Conservation (phyloP, 208 protist genomes). For the Wallacemonas sp. region DNA sequence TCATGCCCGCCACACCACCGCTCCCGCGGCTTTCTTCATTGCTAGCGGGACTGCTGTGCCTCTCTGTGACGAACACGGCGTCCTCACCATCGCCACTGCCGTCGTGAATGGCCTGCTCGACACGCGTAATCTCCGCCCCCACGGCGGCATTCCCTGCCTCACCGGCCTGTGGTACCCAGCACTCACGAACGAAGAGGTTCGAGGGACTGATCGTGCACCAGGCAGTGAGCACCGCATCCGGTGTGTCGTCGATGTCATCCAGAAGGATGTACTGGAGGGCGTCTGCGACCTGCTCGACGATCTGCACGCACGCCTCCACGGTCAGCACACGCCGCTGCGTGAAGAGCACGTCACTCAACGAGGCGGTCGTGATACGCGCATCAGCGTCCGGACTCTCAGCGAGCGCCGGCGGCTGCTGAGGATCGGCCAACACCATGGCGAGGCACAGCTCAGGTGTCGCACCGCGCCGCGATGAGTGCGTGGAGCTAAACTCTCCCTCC, state of each 20-base stretch:
- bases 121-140: background rate
- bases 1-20: too few relatives aligned
- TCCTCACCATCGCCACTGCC: too few relatives aligned
- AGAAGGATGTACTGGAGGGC: slow-evolving; percentile 71
- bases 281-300: slow-evolving; percentile 55
- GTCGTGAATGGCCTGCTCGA: too few relatives aligned
- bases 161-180: too few relatives aligned
- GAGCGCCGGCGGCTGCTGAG: background rate
- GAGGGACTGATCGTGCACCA: slow-evolving; percentile 58
- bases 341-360: slow-evolving; percentile 50
- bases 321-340: slow-evolving; percentile 32
- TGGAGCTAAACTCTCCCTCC: too few relatives aligned
- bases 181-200: slow-evolving; percentile 43
- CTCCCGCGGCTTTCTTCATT: too few relatives aligned
- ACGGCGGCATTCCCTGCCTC: background rate
- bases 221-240: slow-evolving; percentile 25
- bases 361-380: background rate
- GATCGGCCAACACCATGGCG: slow-evolving; percentile 4
- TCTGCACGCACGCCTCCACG: slow-evolving; percentile 34
- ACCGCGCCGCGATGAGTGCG: too few relatives aligned
- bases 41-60: background rate
- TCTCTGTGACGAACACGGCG: slow-evolving; percentile 1
- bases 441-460: background rate
- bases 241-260: slow-evolving; percentile 40
- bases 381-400: background rate